Base-by-base conservation (phyloP, 2,329 filamentous ascomycete genomes). In the Metarhizium anisopliae region DNA sequence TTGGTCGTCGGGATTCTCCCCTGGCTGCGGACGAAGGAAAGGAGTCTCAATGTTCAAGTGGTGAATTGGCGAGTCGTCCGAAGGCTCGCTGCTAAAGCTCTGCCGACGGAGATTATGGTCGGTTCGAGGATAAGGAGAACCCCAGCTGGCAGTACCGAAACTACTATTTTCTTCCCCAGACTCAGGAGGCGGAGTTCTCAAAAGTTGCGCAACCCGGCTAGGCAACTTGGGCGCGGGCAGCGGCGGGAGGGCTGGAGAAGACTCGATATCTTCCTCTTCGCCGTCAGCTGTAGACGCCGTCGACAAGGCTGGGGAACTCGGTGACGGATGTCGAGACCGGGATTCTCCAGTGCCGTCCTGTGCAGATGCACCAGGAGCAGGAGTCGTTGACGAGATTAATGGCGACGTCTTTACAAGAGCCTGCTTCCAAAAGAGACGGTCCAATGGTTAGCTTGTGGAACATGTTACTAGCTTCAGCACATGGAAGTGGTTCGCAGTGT, bases 81-180 rank as follows among this genome's bases (percentile, higher is more conserved):
- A 85, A 56, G 72, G 72, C 63, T 79, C 82, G 68, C 82, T 85
- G 66, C 79, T 80, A 60, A 77, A 74, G 62, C 80, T 83, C 59
- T 75, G 71, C 54, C 72, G 72, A 53, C 77, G 77, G 55, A 78
- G 72, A 58, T 78, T 70, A 62, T 68, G 70, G 56, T 81, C 86
- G 43, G 86, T 80, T 59, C 79, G 80, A 55, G 88, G 85, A 72
- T 96, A 96, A 25, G 92, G 92, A 54, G 91, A 96, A 56, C 92
- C 92, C 91, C 92, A 96, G 68, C 87, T 92, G 51, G 90, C 87
- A 50, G 90, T 94, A 58, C 79, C 78, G 69, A 81, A 84, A 56
- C 70, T 72, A 47, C 65, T 66, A 52, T 75, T 25, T 25, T 25
- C 73, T 61, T 71, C 70, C 52, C 54, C 52, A 29, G 55, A 47